Evolutionary conservation across 352 stramenopile genomes (phyloP).

Genomic region (Pythium brassicae): DNA sequence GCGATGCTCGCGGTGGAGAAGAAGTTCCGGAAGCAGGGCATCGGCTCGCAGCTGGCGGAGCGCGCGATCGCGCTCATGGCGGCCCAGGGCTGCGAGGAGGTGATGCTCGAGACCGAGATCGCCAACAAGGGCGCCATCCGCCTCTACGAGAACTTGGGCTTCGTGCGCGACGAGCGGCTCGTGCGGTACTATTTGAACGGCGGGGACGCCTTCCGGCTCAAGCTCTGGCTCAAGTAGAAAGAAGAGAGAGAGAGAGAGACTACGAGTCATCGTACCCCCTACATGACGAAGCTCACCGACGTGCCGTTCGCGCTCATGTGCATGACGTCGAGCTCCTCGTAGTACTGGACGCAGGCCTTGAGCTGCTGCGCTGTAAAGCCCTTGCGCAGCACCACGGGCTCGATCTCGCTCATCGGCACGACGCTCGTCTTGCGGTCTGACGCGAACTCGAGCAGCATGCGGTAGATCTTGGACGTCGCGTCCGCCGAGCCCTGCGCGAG

Average conservation of each 20-base stretch:
- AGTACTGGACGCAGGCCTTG: constrained; percentile 92
- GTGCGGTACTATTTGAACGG: constrained; percentile 96
- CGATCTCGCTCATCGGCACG: constrained; percentile 86
- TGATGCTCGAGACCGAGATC: constrained; percentile 94
- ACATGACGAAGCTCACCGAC: constrained; percentile 67
- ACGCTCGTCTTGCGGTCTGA: constrained; percentile 57
- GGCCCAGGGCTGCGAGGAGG: constrained; percentile 72
- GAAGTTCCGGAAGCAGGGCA: constrained; percentile 84
- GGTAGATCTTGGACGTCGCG: constrained; percentile 94
- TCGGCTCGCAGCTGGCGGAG: constrained; percentile 85
- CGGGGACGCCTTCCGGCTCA: constrained; percentile 91
- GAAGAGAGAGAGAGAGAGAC: constrained; percentile 1
- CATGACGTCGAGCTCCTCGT: constrained; percentile 86
- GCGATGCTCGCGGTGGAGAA: constrained; percentile 94
- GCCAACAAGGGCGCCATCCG: constrained; percentile 88
- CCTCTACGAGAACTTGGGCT: constrained; percentile 93
- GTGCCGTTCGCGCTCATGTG: constrained; percentile 75
- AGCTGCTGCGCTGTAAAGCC: constrained; percentile 96
- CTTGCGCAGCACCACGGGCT: constrained; percentile 95
- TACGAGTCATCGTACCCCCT: constrained; percentile 3
- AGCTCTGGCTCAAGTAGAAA: constrained; percentile 74
- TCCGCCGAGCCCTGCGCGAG: constrained; percentile 61
- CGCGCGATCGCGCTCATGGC: constrained; percentile 89
- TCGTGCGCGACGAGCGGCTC: constrained; percentile 90
- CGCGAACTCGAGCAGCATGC: constrained; percentile 93